A percentile compares a stretch with the other conserved stretches of the same genome.
Conservation (phyloP, 1,139 yeast species). For the Suhomyces yuchorum region DNA sequence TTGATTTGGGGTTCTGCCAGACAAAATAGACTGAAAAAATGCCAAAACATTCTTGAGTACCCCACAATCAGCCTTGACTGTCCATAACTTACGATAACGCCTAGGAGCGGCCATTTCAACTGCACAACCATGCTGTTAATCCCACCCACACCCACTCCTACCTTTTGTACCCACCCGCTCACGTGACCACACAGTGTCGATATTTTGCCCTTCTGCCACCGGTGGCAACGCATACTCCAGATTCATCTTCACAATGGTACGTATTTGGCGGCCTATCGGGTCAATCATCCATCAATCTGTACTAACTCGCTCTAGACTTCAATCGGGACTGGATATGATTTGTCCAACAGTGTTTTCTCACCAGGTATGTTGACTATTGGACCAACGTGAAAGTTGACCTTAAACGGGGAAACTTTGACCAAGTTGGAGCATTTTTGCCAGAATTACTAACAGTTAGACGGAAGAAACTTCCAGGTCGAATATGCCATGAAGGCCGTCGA, state of each 20-base stretch:
- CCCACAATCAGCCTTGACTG: too few relatives aligned
- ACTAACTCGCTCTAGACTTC: slow-evolving; percentile 57
- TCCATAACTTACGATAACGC: slow-evolving; percentile 50
- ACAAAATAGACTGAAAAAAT: too few relatives aligned
- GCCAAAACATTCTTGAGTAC: too few relatives aligned
- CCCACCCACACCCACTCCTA: background rate
- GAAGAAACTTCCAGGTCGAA: slow-evolving; percentile 97
- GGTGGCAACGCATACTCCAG: slow-evolving; percentile 15
- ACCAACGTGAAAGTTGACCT: background rate
- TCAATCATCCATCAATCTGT: slow-evolving; percentile 3
- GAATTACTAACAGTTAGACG: slow-evolving; percentile 59
- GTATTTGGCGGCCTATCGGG: slow-evolving; percentile 4
- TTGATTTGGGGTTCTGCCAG: background rate
- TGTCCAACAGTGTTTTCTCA: slow-evolving; percentile 85
- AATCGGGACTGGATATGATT: slow-evolving; percentile 96
- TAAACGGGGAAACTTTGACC: background rate
- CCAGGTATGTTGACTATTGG: slow-evolving; percentile 34
- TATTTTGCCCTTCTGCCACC: slow-evolving; percentile 7
- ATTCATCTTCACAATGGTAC: slow-evolving; percentile 15
- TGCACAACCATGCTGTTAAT: slow-evolving; percentile 38
- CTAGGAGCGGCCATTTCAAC: slow-evolving; percentile 60
- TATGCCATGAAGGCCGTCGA: slow-evolving; percentile 98
- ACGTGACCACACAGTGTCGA: slow-evolving; percentile 2
- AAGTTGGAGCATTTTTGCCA: too few relatives aligned
- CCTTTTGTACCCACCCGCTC: background rate